Percentiles rank a stretch among this genome's conserved stretches.
Conservation (phyloP, 139 green algal species). For the Chlamydomonas sphaeroides region DNA sequence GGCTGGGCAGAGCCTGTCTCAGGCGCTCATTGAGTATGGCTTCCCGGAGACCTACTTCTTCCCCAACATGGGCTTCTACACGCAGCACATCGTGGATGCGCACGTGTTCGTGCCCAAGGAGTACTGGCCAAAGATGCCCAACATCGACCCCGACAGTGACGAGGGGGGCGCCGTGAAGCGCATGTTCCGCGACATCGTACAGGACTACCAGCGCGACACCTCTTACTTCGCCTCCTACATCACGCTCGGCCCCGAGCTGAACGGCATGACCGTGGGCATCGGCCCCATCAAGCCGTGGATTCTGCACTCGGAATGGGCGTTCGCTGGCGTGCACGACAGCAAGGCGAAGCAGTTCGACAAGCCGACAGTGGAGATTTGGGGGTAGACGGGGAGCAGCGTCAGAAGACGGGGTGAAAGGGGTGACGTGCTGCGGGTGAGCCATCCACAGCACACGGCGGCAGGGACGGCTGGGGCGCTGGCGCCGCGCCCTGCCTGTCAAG, state of each 20-base stretch:
- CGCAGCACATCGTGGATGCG: constrained; percentile 52
- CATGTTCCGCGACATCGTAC: constrained; percentile 60
- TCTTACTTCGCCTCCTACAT: constrained; percentile 59
- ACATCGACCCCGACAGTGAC: constrained; percentile 39
- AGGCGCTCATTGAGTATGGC: constrained; percentile 54
- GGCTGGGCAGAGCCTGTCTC: constrained; percentile 45
- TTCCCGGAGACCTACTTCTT: constrained; percentile 64
- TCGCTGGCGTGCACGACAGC: constrained; percentile 54
- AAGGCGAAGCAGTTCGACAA: constrained; percentile 42
- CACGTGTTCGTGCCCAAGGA: constrained; percentile 55
- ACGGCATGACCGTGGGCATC: constrained; percentile 59
- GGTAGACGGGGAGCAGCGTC: too few species aligned
- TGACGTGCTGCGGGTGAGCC: too few species aligned
- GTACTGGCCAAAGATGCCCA: constrained; percentile 47
- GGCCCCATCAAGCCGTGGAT: constrained; percentile 59
- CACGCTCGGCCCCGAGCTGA: constrained; percentile 38
- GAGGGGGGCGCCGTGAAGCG: constrained; percentile 57
- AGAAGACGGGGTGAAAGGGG: too few species aligned
- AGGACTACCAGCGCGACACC: constrained; percentile 59
- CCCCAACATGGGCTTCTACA: constrained; percentile 65
- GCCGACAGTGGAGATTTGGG: constrained; percentile 46
- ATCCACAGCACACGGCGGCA: too few species aligned
- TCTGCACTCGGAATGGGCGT: constrained; percentile 51
- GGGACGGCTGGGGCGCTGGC: too few species aligned
- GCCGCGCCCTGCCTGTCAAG: too few species aligned